These are phyloP conservation scores for Candida sojae DNA, from an alignment of 1,139 yeast genomes.

Conservation along the genomic window DNA sequence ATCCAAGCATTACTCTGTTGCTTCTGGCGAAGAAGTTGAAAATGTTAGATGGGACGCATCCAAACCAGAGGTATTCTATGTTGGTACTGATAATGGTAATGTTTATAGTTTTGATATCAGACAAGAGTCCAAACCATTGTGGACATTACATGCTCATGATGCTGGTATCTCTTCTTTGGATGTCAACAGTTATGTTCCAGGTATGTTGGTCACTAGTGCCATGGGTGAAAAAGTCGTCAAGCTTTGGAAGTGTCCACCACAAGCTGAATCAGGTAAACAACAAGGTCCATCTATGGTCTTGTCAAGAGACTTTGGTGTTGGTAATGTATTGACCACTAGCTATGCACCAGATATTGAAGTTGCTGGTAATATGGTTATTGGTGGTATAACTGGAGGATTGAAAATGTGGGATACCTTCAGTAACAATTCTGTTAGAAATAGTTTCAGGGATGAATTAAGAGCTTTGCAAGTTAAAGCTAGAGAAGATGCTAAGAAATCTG, in stretches of 20 bases:
- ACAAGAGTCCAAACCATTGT: conserved; percentile 65
- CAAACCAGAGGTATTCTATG: conserved; percentile 68
- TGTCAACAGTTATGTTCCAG: conserved; percentile 66
- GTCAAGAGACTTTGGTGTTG: conserved; percentile 92
- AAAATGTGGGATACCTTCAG: conserved; percentile 93
- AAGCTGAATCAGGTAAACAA: conserved; percentile 26
- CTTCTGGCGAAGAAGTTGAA: conserved; percentile 79
- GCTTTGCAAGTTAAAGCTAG: conserved; percentile 58
- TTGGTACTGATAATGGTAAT: conserved; percentile 92
- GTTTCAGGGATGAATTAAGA: conserved; percentile 61
- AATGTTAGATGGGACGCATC: conserved; percentile 66
- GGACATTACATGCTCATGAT: conserved; percentile 98
- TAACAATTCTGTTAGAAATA: conserved; percentile 72
- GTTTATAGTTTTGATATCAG: conserved; percentile 89
- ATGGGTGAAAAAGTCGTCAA: conserved; percentile 87
- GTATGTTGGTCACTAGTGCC: conserved; percentile 83
- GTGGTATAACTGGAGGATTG: conserved; percentile 83
- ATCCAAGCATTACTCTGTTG: conserved; percentile 65
- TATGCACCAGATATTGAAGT: conserved; percentile 90
- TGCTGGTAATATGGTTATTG: conserved; percentile 80
- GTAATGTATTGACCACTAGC: conserved; percentile 80
- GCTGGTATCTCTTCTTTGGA: conserved; percentile 86
- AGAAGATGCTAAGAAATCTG: conserved; percentile 52
- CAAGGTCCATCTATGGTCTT: conserved; percentile 86
- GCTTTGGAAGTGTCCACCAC: conserved; percentile 73